Percentiles rank a stretch among this genome's conserved stretches.
Conservation (phyloP, 805 yeast species). For the Yarrowia hollandica region DNA sequence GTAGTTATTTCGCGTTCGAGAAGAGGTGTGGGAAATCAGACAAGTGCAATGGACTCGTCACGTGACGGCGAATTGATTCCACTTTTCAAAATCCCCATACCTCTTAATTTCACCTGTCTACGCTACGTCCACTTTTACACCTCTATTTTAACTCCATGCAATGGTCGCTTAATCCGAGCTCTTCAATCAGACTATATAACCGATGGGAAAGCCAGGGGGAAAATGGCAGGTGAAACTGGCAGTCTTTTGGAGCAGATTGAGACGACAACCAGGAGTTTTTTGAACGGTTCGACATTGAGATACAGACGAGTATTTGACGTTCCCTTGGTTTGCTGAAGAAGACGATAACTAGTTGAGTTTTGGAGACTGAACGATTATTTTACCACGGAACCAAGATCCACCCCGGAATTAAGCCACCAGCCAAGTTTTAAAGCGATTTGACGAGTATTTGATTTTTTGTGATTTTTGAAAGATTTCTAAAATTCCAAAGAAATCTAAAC, state of each 20-base stretch:
- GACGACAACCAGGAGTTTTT: too few relatives aligned
- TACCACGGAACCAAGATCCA: too few relatives aligned
- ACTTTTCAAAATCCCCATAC: neutral
- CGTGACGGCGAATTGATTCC: neutral
- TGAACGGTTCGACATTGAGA: too few relatives aligned
- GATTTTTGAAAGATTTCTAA: too few relatives aligned
- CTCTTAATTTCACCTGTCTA: neutral
- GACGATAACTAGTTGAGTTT: neutral
- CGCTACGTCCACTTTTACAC: neutral
- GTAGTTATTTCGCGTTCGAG: neutral
- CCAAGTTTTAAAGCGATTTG: too few relatives aligned
- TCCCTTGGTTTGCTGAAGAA: neutral
- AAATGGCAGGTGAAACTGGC: too few relatives aligned
- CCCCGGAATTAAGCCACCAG: too few relatives aligned
- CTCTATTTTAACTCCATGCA: conserved; percentile 16
- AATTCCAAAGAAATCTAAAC: too few relatives aligned
- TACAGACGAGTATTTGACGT: too few relatives aligned
- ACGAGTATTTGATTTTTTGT: too few relatives aligned
- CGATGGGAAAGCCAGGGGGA: too few relatives aligned
- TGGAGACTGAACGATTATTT: neutral
- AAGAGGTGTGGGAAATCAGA: neutral
- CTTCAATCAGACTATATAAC: conserved; percentile 2
- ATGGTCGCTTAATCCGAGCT: conserved; percentile 1
- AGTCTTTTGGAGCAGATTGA: neutral
- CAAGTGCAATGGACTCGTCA: neutral